Percentiles rank a stretch among this genome's conserved stretches.
Conservation (phyloP, 2,329 filamentous ascomycete species). For the Aspergillus bombycis region DNA sequence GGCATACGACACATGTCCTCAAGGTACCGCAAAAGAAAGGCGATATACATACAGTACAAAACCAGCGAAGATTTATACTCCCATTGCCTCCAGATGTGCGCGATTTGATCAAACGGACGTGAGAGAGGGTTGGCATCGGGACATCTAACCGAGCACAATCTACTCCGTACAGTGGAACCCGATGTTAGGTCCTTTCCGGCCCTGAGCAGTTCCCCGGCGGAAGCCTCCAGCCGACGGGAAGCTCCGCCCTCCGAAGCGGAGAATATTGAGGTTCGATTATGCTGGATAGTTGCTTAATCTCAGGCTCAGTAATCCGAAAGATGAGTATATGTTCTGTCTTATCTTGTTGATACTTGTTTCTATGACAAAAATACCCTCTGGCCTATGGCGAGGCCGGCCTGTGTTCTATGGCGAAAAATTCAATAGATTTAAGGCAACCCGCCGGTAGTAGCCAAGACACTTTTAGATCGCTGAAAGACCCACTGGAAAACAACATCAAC, state of each 20-base stretch:
- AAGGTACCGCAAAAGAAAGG: background rate
- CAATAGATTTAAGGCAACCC: background rate
- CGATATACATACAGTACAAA: no score
- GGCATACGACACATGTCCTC: background rate
- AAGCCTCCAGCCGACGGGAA: background rate
- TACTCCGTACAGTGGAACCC: background rate
- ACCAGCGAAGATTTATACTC: no score
- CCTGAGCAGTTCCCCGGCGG: background rate
- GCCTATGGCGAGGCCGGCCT: background rate
- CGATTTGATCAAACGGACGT: no score
- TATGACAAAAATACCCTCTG: background rate
- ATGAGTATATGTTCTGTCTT: background rate
- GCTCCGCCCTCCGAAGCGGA: background rate
- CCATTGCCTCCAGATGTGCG: no score
- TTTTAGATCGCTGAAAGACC: background rate
- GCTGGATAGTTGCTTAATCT: background rate
- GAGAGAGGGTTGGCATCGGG: no score
- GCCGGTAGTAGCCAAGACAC: background rate
- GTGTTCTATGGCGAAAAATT: background rate
- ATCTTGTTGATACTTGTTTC: background rate
- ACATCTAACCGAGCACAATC: background rate
- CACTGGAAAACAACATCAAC: background rate
- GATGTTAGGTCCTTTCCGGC: background rate
- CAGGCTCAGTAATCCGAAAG: background rate
- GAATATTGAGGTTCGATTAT: background rate